These are phyloP conservation scores for Cystofilobasidium macerans DNA, from an alignment of 768 basidiomycete species.

Conservation along the genomic window DNA sequence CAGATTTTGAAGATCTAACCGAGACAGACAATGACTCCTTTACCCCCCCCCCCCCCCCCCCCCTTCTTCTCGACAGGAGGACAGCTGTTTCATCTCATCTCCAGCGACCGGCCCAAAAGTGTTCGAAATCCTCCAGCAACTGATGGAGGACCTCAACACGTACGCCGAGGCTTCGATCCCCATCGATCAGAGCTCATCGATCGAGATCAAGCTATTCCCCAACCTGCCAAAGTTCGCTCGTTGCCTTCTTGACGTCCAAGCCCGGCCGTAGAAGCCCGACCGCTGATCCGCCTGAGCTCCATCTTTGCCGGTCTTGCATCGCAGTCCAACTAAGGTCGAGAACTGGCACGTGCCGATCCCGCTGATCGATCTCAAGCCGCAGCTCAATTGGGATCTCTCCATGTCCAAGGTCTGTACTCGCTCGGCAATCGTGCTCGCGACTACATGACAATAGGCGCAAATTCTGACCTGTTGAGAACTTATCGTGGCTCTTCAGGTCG, in stretches of 20 bases:
- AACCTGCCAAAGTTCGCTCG: constrained; percentile 48
- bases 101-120: constrained; percentile 51
- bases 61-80: constrained; percentile 48
- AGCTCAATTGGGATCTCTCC: constrained; percentile 93
- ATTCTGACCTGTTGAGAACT: neutral
- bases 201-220: constrained; percentile 90
- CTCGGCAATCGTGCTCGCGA: neutral
- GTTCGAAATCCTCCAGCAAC: constrained; percentile 80
- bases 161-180: constrained; percentile 91
- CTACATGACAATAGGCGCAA: neutral
- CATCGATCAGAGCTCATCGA: constrained; percentile 79
- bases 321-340: constrained; percentile 75
- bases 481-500: constrained; percentile 2
- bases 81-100: constrained; percentile 75
- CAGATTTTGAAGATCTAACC: no score
- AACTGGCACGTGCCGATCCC: constrained; percentile 95
- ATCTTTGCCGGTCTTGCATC: no score
- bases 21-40: neutral
- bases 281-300: neutral
- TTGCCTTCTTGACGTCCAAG: neutral
- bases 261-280: no score
- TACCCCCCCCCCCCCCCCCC: constrained; percentile 7
- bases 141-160: constrained; percentile 94
- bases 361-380: constrained; percentile 68
- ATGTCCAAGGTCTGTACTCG: constrained; percentile 56